These are phyloP conservation scores for Platismatia glauca DNA, from an alignment of 495 filamentous ascomycete genomes.

Conservation along the genomic window DNA sequence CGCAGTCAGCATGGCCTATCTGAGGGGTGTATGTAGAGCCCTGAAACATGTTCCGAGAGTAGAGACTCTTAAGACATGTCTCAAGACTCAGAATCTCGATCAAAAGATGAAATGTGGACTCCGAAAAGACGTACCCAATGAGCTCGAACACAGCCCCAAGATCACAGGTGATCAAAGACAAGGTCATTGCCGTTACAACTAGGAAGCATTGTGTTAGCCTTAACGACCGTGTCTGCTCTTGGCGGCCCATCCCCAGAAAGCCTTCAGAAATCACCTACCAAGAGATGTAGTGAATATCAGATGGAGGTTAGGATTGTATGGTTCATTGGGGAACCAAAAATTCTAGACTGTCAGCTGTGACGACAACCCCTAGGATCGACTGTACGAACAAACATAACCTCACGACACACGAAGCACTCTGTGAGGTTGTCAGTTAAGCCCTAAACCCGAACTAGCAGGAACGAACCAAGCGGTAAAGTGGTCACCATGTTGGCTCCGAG, in stretches of 20 bases:
- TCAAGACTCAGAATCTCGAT: too few species aligned
- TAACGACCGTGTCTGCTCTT: not conserved
- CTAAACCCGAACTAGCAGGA: not conserved
- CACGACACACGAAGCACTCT: slow-evolving; percentile 93
- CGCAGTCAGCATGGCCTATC: too few species aligned
- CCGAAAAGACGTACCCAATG: too few species aligned
- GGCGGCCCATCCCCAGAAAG: not conserved
- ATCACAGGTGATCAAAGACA: slow-evolving; percentile 81
- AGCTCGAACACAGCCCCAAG: slow-evolving; percentile 90
- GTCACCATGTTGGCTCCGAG: slow-evolving; percentile 99
- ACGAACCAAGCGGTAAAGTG: slow-evolving; percentile 61
- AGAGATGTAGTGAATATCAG: slow-evolving; percentile 66
- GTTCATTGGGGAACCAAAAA: slow-evolving; percentile 78
- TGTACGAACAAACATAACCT: slow-evolving; percentile 61
- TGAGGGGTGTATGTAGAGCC: too few species aligned
- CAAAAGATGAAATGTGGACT: too few species aligned
- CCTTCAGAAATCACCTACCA: not conserved
- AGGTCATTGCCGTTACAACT: slow-evolving; percentile 66
- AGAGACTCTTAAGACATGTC: too few species aligned
- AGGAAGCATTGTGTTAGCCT: slow-evolving; percentile 29
- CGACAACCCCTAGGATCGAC: not conserved
- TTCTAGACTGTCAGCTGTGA: slow-evolving; percentile 32
- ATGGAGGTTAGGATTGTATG: slow-evolving; percentile 75
- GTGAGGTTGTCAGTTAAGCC: not conserved
- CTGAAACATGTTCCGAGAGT: too few species aligned